These are phyloP conservation scores for Drechslera avenae DNA, from an alignment of 2,329 filamentous ascomycete genomes.

Conservation along the genomic window DNA sequence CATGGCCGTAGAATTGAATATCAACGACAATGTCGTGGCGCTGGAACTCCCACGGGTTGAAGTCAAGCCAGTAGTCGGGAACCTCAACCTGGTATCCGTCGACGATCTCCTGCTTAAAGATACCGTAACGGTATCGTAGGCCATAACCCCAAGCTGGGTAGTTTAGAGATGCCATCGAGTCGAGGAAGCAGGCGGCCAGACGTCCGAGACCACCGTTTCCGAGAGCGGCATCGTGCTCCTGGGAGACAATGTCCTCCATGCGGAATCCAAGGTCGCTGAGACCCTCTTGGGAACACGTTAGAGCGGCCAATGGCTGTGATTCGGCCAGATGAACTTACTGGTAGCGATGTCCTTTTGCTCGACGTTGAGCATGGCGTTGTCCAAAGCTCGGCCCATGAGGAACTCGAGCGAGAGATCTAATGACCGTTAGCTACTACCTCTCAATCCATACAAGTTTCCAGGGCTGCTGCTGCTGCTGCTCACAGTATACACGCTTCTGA, in stretches of 20 bases:
- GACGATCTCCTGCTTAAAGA: conserved; percentile 99
- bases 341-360: conserved; percentile 83
- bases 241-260: conserved; percentile 91
- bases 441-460: not conserved
- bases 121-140: conserved; percentile 87
- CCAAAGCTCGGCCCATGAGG: conserved; percentile 91
- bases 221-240: conserved; percentile 94
- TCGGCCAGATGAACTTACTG: conserved; percentile 57
- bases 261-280: conserved; percentile 90
- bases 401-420: conserved; percentile 91
- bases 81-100: conserved; percentile 98
- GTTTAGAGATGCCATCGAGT: conserved; percentile 92
- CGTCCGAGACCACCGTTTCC: conserved; percentile 95
- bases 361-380: conserved; percentile 98
- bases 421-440: conserved; percentile 16
- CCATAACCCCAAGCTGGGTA: conserved; percentile 98
- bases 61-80: conserved; percentile 98
- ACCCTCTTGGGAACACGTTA: conserved; percentile 68
- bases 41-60: conserved; percentile 99
- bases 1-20: conserved; percentile 93
- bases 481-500: conserved; percentile 91
- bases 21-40: conserved; percentile 94
- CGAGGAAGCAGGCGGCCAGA: conserved; percentile 93
- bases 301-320: conserved; percentile 4
- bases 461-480: conserved; percentile 26